Base-by-base conservation (phyloP, 495 filamentous ascomycete species). In the Tuber magnatum region DNA sequence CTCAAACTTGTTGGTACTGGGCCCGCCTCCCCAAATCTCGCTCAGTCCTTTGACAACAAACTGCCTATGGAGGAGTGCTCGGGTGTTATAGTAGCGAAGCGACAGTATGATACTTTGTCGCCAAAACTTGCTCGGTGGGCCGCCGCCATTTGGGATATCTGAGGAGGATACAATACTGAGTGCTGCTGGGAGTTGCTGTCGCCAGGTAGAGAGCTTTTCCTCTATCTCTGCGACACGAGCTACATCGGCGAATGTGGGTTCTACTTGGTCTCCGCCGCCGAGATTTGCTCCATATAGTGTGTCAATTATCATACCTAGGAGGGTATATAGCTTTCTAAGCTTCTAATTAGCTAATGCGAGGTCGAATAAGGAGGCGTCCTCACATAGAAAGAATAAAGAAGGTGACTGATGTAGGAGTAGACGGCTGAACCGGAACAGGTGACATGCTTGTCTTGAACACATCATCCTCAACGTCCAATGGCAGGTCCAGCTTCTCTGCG, bases 251-350 rank as follows among this genome's bases (percentile, higher is more conserved):
- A 82, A 82, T 28, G 80, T 81, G 16, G 80, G 80, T 28, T 80
- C 80, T 10, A 78, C 73, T 46, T 76, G 84, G 82, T 75, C 73
- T 2, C 80, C 81, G 40, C 82, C 84, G 0, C 84, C 84, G 9
- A 86, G 80, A 69, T 86, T 86, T 32, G 83, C 84, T 20, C 83
- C 84, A 39, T 86, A 86, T 9, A 85, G 80, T 16, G 76, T 77
- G 42, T 86, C 85, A 20, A 86, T 76, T 20, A 84, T 78, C 65
- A 77, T 82, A 44, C 82, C 80, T 18, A 82, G 82, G 18, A 85
- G 77, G 16, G 74, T 81, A 68, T 80, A 80, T 8, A 83, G 81
- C 75, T 76, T 85, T 81, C 56, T 65, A 35, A 35, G 56, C 56
- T 35, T 65, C 56, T 35, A 20, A 65, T 65, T 65, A 65, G 56